Base-by-base conservation (phyloP, 78 protist species). In the slime mould (Dictyostelium discoideum) region DNA sequence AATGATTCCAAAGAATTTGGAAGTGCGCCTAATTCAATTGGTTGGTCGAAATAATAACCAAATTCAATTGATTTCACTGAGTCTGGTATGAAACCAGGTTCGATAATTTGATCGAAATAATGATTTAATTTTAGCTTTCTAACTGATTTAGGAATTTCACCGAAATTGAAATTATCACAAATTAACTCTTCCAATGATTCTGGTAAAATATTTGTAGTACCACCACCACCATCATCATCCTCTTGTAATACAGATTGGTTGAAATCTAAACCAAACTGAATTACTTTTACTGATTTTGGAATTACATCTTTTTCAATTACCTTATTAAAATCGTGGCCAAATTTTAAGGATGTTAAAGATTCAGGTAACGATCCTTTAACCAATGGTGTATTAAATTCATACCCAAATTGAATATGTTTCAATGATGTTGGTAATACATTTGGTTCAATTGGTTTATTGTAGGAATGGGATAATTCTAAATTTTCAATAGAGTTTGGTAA, bases 41-140 rank as follows among this genome's bases (percentile, higher is more conserved):
- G 39, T 37, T 54, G 40, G 13, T 87, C 80, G 60, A 40, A 78
- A 7, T 76, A 81, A 16, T 78, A 82, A 40, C 93, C 93, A 78
- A 87, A 87, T 54, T 87, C 93, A 0, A 87, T 32, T 1, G 44
- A n/a, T 22, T 46, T 22, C 0, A 87, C 32, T 7, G 48, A 29
- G 10, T 48, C 3, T 4, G 92, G 92, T 32, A 86, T 54, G n/a
- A 65, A 29, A 24, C 20, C 16, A 5, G 92, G 92, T n/a, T 44
- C n/a, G 2, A 86, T 72, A 1, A 48, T 10, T 50, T 46, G 44
- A 48, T 86, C 78, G n/a, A 42, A 86, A 60, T 76, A 69, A 44
- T 40, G 39, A 37, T 79, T 79, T 24, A 86, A 54, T 11, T 32
- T 20, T 16, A 86, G 39, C 11, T 42, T 42, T n/a, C 7, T 46